Base-by-base conservation (phyloP, 2,329 filamentous ascomycete species). In the Mycosphaerella arachidis region DNA sequence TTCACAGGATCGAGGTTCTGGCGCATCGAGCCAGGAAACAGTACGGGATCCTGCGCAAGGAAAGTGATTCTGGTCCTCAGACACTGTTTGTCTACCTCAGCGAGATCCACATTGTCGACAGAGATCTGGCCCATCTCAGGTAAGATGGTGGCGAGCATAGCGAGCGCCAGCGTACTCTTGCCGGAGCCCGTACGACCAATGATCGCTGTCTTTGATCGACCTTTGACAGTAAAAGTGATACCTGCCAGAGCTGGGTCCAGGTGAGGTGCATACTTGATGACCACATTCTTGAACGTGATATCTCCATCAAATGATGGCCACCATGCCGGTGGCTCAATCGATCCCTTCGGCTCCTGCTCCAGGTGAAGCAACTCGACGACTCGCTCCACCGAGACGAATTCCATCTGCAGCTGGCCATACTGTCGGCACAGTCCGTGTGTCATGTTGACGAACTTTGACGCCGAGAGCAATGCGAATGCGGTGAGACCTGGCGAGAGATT, bases 321-420 rank as follows among this genome's bases (percentile, higher is more conserved):
- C 53, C 84, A 83, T 0, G 88, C 85, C 0, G 90, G 89, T 0
- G 91, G 91, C 1, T 83, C 75, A 3, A 90, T 74, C 0, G 83
- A 81, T 1, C 91, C 91, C 0, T 78, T 80, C 0, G 85, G 78
- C 71, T 96, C 92, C 70, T 90, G 85, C 16, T 92, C 89, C 0
- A 96, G 82, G 60, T 90, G 84, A 1, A 94, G 80, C 0, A 96
- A 81, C 73, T 94, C 90, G 9, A 94, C 86, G 0, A 96, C 87
- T 45, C 92, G 85, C 75, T 96, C 92, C 0, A 96, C 90, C 0
- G 89, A 92, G 0, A 96, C 91, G 66, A 96, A 96, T 70, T 96
- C 89, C 83, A 96, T 92, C 72, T 96, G 91, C 1, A 96, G 81
- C 69, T 90, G 85, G 2, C 92, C 92, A 68, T 96, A 96, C 59